Base-by-base conservation (phyloP, 2,329 filamentous ascomycete species). In the Trichoderma oligosporum region DNA sequence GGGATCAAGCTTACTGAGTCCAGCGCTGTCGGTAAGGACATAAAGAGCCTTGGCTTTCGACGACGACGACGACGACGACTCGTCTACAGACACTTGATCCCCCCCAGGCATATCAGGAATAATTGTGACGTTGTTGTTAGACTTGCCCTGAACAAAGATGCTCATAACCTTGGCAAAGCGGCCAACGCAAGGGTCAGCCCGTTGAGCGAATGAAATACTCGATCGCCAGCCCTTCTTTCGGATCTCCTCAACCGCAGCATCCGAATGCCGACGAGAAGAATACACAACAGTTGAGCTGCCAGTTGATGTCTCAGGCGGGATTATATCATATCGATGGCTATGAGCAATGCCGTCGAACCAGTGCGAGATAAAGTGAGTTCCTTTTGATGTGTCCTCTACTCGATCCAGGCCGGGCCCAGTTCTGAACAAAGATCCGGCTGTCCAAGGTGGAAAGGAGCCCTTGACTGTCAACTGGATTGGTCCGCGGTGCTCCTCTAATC, bases 301-400 rank as follows among this genome's bases (percentile, higher is more conserved):
- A 2, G 61, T 38, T 7, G 29, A 24, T 63, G 3, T 71, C 64
- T 67, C 64, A 0, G 76, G 61, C 0, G 78, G 67, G 3, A 83
- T 65, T 29, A 93, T 87, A 57, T 89, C 79, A 67, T 93, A 93
- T 25, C 82, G 83, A 71, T 93, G 88, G 1, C 83, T 77, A 56
- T 88, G 82, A 3, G 83, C 81, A 58, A 91, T 84, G 5, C 87
- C 87, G 67, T 94, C 90, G 63, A 94, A 94, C 89, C 89, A 94
- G 69, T 94, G 89, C 1, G 78, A 82, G 11, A 86, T 76, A 29
- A 78, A 75, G 65, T 85, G 85, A 0, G 77, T 81, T n/a, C 84
- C 83, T 3, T 77, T 76, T 2, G 81, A 71, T 0, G 82, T 84
- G 41, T 73, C 68, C n/a, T 84, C 76, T 3, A 91, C 72, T 35